A percentile compares a stretch with the other conserved stretches of the same genome.
Conservation (phyloP, 345 rosid genomes). For the Triadica sebifera region DNA sequence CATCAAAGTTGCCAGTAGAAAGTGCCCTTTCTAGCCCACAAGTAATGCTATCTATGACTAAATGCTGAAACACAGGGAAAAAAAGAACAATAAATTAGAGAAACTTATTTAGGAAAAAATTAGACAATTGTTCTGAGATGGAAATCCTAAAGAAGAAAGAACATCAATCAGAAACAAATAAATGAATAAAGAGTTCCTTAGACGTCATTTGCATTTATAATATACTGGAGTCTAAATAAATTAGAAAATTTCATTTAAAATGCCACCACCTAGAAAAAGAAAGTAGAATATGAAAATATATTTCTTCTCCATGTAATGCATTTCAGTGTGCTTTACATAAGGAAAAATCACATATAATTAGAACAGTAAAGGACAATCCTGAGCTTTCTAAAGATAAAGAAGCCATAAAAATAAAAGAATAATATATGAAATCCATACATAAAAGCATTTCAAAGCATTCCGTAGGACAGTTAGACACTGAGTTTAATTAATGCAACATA, state of each 20-base stretch:
- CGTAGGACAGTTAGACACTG: background rate
- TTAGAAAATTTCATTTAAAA: background rate
- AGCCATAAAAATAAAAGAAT: background rate
- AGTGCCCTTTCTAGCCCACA: conserved; percentile 80
- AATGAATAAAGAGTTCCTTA: background rate
- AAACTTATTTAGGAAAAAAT: background rate
- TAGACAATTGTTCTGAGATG: background rate
- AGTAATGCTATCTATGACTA: conserved; percentile 47
- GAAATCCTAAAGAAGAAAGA: background rate
- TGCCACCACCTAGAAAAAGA: background rate
- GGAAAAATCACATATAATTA: no score
- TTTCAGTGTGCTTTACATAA: no score
- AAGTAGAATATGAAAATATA: background rate
- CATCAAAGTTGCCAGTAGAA: conserved; percentile 89
- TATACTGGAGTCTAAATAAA: background rate
- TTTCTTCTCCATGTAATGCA: background rate
- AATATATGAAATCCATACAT: no score
- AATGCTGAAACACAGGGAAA: conserved; percentile 24
- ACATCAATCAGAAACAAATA: background rate
- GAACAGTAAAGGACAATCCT: no score
- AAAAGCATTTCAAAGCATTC: background rate
- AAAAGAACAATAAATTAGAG: background rate
- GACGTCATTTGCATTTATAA: background rate
- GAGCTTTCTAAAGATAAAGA: no score
- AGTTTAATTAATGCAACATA: background rate